Conservation (phyloP, 495 filamentous ascomycete species). For the Penicillium ochrochloron region DNA sequence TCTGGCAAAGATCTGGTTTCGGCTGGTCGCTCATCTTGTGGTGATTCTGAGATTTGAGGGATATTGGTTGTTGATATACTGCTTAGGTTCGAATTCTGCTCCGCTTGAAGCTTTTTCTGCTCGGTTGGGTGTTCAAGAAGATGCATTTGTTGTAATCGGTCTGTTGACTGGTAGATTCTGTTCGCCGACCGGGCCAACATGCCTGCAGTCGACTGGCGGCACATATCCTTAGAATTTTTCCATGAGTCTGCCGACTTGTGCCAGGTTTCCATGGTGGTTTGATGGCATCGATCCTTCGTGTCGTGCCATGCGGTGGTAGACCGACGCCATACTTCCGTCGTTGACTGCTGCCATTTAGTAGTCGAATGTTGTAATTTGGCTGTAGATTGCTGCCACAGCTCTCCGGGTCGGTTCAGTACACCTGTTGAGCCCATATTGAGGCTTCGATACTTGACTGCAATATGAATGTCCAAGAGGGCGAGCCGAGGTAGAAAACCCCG, state of each 20-base stretch:
- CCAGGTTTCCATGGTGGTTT: slow-evolving; percentile 9
- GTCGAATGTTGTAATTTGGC: slow-evolving; percentile 10
- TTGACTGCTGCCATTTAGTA: slow-evolving; percentile 22
- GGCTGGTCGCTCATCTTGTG: neutral
- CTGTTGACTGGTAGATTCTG: slow-evolving; percentile 13
- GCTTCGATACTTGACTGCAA: neutral
- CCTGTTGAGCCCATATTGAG: neutral
- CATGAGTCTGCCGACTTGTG: slow-evolving; percentile 10
- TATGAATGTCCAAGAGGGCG: neutral
- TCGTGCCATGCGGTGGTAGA: slow-evolving; percentile 16
- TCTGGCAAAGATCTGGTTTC: neutral
- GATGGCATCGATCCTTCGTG: slow-evolving; percentile 18
- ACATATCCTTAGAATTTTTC: slow-evolving; percentile 12
- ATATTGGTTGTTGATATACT: neutral
- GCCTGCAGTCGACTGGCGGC: slow-evolving; percentile 17
- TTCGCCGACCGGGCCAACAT: slow-evolving; percentile 12
- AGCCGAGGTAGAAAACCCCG: neutral
- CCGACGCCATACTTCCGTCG: slow-evolving; percentile 16
- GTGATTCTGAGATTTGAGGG: neutral
- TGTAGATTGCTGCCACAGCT: neutral
- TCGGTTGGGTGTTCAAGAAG: neutral
- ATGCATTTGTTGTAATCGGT: slow-evolving; percentile 6
- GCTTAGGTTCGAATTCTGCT: neutral
- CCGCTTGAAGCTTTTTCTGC: neutral
- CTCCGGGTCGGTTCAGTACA: neutral